Conservation (phyloP, 192 early-diverging fungal genomes). For the Obelidium mucronatum region DNA sequence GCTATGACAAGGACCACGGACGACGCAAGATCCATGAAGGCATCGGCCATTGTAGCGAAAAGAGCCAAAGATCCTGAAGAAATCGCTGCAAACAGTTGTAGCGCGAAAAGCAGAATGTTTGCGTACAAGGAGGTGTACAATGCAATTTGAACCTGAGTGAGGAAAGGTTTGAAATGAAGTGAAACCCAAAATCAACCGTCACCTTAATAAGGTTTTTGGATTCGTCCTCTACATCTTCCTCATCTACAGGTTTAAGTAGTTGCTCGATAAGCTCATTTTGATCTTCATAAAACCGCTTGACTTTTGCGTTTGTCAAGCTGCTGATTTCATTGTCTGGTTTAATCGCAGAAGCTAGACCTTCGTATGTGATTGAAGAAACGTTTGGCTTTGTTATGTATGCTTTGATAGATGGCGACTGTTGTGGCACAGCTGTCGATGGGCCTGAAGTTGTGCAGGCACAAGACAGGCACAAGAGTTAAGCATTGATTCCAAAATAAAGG, state of each 20-base stretch:
- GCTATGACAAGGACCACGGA: constrained; percentile 15
- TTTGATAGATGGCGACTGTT: too few relatives aligned
- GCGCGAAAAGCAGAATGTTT: constrained; percentile 67
- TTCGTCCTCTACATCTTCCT: constrained; percentile 27
- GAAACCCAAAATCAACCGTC: not conserved
- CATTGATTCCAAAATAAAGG: too few relatives aligned
- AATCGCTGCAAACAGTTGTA: constrained; percentile 68
- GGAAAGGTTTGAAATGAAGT: not conserved
- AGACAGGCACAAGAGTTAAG: too few relatives aligned
- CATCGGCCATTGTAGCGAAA: constrained; percentile 74
- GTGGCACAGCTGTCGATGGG: too few relatives aligned
- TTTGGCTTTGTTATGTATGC: too few relatives aligned
- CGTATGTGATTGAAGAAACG: too few relatives aligned
- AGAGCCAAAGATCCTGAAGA: constrained; percentile 72
- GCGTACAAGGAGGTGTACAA: constrained; percentile 70
- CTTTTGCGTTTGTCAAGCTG: constrained; percentile 16
- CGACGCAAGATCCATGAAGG: constrained; percentile 59
- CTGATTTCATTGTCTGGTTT: constrained; percentile 27
- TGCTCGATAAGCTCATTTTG: constrained; percentile 85
- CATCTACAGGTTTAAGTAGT: constrained; percentile 61
- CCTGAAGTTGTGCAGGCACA: too few relatives aligned
- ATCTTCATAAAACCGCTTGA: constrained; percentile 76
- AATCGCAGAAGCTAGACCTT: constrained; percentile 31
- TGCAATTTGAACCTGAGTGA: constrained; percentile 60
- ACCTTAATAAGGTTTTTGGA: constrained; percentile 41